Base-by-base conservation (phyloP, 768 basidiomycete genomes). In the Kwoniella heveanensis region DNA sequence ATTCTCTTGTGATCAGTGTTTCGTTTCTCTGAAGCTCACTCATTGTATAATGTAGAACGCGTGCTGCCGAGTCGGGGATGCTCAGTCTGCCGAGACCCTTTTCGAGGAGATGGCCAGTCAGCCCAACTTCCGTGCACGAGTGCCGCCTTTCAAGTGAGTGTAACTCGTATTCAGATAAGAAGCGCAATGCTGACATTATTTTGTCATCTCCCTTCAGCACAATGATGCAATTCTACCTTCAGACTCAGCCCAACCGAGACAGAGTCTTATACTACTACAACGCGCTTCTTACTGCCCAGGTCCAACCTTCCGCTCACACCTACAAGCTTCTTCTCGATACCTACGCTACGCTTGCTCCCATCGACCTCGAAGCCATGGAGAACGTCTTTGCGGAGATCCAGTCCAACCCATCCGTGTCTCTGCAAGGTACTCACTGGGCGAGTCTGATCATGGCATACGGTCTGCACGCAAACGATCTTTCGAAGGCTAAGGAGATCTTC, bases 221-320 rank as follows among this genome's bases (percentile, higher is more conserved):
- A 0, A 96, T 99, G 93, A 97, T 99, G 86, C 96, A 99, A 79
- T 83, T 95, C 71, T 93, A 92, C 81, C 88, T 89, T 53, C 86
- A 88, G 59, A 92, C 90, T n/a, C 90, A 90, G 78, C 95, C 92
- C 1, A 88, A 91, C 66, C 86, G 92, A 56, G 85, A 84, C 26
- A 85, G 87, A 51, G 90, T 88, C 19, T 80, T 97, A 26, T 83
- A 85, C 70, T 98, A 88, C 78, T 89, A 89, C 78, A 76, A 88
- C 52, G 83, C 85, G 72, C 83, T 99, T 79, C 77, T 82, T 36
- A 76, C 79, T 27, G 87, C 85, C 2, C 80, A 83, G 0, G 87
- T 98, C 25, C 72, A 81, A 2, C 92, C 94, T 17, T 90, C 91
- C 2, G 87, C 88, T 6, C 90, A 98, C 79, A 97, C 95, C 10